A percentile compares a stretch with the other conserved stretches of the same genome.
Evolutionary conservation across 345 rosid species (phyloP).

Genomic region (Leavenworthia alabamica): DNA sequence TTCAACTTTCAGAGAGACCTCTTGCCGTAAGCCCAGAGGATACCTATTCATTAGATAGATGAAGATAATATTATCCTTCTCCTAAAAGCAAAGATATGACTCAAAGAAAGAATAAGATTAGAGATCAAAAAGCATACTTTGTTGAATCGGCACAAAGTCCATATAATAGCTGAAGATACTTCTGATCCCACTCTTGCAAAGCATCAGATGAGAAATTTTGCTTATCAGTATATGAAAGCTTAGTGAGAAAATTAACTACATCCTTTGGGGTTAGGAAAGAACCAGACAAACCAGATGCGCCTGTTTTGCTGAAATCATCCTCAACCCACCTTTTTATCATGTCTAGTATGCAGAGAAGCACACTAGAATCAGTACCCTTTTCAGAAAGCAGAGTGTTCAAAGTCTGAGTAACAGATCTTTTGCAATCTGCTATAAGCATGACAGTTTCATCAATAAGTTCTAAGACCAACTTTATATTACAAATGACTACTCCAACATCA

Average conservation of each 20-base stretch:
- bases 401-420: conserved; percentile 63
- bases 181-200: conserved; percentile 86
- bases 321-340: conserved; percentile 87
- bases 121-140: conserved; percentile 42
- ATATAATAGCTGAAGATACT: conserved; percentile 87
- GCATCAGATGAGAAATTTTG: conserved; percentile 60
- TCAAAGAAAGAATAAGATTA: background rate
- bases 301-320: conserved; percentile 64
- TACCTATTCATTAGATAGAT: conserved; percentile 46
- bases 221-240: conserved; percentile 88
- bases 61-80: conserved; percentile 13
- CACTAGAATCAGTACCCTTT: conserved; percentile 84
- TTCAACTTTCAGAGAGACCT: conserved; percentile 93
- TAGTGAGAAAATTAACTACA: conserved; percentile 70
- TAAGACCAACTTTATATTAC: conserved; percentile 73
- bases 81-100: conserved; percentile 16
- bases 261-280: conserved; percentile 71
- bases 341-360: conserved; percentile 88
- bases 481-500: conserved; percentile 76
- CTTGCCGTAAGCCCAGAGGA: conserved; percentile 63
- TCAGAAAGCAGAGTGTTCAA: conserved; percentile 82
- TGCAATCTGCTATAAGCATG: conserved; percentile 85
- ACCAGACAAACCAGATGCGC: conserved; percentile 42
- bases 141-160: conserved; percentile 83
- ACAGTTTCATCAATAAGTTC: conserved; percentile 78